Conservation (phyloP, 768 basidiomycete genomes). For the Xerocomellus chrysenteron region DNA sequence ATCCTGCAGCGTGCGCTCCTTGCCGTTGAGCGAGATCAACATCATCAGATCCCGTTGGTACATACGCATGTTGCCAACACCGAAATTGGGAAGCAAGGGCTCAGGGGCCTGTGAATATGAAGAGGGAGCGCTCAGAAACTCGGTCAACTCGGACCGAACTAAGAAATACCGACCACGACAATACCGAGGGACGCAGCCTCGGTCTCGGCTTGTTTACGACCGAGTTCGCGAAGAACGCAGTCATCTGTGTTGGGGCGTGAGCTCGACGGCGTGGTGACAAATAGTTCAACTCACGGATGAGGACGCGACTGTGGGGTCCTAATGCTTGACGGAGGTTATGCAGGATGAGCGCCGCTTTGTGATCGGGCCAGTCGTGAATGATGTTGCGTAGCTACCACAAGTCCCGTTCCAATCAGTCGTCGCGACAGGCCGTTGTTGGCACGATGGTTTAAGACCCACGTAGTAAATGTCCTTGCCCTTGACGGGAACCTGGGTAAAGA, state of each 20-base stretch:
- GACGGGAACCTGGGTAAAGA: constrained; percentile 30
- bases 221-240: constrained; percentile 18
- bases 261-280: not conserved
- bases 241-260: constrained; percentile 18
- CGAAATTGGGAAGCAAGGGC: constrained; percentile 34
- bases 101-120: constrained; percentile 30
- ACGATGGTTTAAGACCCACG: constrained; percentile 16
- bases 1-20: constrained; percentile 34
- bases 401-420: not conserved
- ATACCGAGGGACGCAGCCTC: constrained; percentile 13
- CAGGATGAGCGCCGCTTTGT: constrained; percentile 27
- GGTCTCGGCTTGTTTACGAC: constrained; percentile 11
- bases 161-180: constrained; percentile 13
- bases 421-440: not conserved
- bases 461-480: constrained; percentile 33
- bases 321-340: constrained; percentile 24
- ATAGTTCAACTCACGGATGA: constrained; percentile 28
- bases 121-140: not conserved
- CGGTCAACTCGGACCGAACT: not conserved
- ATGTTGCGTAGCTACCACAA: too few relatives aligned
- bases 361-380: constrained; percentile 21
- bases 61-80: constrained; percentile 28
- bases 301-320: constrained; percentile 30
- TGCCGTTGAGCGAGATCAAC: constrained; percentile 31
- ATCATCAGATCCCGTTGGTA: constrained; percentile 34